Percentiles rank a stretch among this genome's conserved stretches.
These are phyloP conservation scores for Aaosphaeria arxii DNA, from an alignment of 2,329 filamentous ascomycete genomes.

Conservation along the genomic window DNA sequence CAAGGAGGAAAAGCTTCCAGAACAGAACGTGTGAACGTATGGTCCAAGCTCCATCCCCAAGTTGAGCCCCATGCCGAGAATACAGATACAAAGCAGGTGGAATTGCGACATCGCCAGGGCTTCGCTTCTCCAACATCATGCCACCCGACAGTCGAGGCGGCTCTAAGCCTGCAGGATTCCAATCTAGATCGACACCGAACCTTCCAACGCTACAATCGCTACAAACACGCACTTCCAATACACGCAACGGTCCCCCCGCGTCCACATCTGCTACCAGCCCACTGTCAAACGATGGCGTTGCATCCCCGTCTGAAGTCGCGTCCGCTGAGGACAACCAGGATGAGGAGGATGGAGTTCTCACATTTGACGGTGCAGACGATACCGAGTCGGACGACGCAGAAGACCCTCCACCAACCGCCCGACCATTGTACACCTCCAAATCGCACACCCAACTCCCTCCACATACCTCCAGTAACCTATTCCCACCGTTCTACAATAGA, in stretches of 20 bases:
- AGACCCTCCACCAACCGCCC: slow-evolving; percentile 14
- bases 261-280: slow-evolving; percentile 7
- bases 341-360: slow-evolving; percentile 16
- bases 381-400: slow-evolving; percentile 27
- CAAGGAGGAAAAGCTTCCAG: too few relatives aligned
- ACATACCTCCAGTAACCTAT: slow-evolving; percentile 39
- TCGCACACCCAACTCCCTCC: slow-evolving; percentile 45
- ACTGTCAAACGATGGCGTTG: slow-evolving; percentile 13
- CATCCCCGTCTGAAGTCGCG: slow-evolving; percentile 35
- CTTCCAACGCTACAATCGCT: slow-evolving; percentile 41
- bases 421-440: slow-evolving; percentile 43
- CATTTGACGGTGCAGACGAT: slow-evolving; percentile 13
- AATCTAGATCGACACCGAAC: slow-evolving; percentile 48
- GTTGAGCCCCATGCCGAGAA: neutral
- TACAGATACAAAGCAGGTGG: neutral
- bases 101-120: neutral
- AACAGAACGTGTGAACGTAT: neutral
- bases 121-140: slow-evolving; percentile 27
- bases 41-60: neutral
- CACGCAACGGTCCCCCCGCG: slow-evolving; percentile 8
- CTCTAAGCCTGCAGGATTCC: slow-evolving; percentile 37
- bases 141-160: slow-evolving; percentile 44
- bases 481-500: slow-evolving; percentile 93
- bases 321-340: slow-evolving; percentile 38
- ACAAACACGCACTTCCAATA: slow-evolving; percentile 3